A percentile compares a stretch with the other conserved stretches of the same genome.
Conservation (phyloP, 1,284 basidiomycete genomes). For the Gymnopus androsaceus region DNA sequence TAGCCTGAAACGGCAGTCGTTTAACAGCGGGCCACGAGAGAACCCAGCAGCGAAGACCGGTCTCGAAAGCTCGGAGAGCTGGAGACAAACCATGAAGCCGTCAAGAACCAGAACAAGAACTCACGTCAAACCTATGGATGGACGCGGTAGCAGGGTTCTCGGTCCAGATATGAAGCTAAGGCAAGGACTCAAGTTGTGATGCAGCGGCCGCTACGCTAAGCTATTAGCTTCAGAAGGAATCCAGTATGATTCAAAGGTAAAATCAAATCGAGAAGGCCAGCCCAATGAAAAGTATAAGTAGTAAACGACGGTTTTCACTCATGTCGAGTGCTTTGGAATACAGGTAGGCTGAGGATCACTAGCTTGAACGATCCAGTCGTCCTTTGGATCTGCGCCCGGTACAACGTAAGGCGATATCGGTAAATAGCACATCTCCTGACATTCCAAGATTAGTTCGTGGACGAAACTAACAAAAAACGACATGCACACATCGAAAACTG, state of each 20-base stretch:
- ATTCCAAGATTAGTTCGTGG: neutral
- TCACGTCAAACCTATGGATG: too few species aligned
- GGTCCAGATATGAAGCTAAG: too few species aligned
- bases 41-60: too few species aligned
- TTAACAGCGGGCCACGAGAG: too few species aligned
- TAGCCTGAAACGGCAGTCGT: too few species aligned
- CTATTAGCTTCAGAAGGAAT: too few species aligned
- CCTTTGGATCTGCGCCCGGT: conserved; percentile 3
- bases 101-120: neutral
- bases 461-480: neutral
- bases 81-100: neutral
- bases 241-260: too few species aligned
- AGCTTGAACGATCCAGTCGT: conserved; percentile 5
- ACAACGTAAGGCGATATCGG: conserved; percentile 44
- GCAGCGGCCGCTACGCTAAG: too few species aligned
- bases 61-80: too few species aligned
- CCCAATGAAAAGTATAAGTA: neutral
- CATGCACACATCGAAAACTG: conserved; percentile 38
- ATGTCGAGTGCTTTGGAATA: neutral
- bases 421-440: conserved; percentile 48
- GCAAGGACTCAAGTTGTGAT: too few species aligned
- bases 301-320: neutral
- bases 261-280: too few species aligned
- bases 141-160: too few species aligned
- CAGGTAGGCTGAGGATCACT: conserved; percentile 3